A percentile compares a stretch with the other conserved stretches of the same genome.
Evolutionary conservation across 768 basidiomycete species (phyloP).

Genomic region (Suillus sp.): DNA sequence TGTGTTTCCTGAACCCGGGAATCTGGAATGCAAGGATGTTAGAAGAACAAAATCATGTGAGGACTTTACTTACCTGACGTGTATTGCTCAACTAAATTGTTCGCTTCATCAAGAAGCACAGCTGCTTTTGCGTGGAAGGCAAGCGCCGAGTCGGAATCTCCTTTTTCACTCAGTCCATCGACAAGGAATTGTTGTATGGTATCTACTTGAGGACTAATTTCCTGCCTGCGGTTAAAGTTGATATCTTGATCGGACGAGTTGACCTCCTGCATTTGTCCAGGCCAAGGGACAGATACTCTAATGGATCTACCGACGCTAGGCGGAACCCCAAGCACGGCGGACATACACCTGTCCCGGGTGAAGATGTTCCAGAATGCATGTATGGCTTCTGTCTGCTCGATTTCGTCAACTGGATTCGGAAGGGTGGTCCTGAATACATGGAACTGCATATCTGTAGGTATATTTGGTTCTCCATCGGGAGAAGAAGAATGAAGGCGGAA

Average conservation of each 20-base stretch:
- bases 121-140: constrained; percentile 32
- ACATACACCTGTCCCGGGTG: constrained; percentile 36
- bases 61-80: constrained; percentile 27
- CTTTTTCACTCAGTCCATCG: constrained; percentile 5
- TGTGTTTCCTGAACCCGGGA: constrained; percentile 34
- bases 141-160: constrained; percentile 10
- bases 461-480: not conserved
- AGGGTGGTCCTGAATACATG: constrained; percentile 21
- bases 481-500: constrained; percentile 44
- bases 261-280: constrained; percentile 22
- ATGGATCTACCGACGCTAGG: constrained; percentile 30
- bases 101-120: constrained; percentile 39
- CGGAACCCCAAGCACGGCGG: constrained; percentile 32
- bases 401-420: constrained; percentile 31
- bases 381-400: constrained; percentile 41
- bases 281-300: constrained; percentile 46
- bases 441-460: not conserved
- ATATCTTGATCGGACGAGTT: not conserved
- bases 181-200: constrained; percentile 21
- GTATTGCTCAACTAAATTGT: constrained; percentile 29
- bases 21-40: not conserved
- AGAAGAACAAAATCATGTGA: not conserved
- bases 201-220: constrained; percentile 4
- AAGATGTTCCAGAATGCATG: constrained; percentile 43
- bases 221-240: constrained; percentile 21